Evolutionary conservation across 2,329 filamentous ascomycete species (phyloP).

Genomic region (Pestalotiopsis sp.): DNA sequence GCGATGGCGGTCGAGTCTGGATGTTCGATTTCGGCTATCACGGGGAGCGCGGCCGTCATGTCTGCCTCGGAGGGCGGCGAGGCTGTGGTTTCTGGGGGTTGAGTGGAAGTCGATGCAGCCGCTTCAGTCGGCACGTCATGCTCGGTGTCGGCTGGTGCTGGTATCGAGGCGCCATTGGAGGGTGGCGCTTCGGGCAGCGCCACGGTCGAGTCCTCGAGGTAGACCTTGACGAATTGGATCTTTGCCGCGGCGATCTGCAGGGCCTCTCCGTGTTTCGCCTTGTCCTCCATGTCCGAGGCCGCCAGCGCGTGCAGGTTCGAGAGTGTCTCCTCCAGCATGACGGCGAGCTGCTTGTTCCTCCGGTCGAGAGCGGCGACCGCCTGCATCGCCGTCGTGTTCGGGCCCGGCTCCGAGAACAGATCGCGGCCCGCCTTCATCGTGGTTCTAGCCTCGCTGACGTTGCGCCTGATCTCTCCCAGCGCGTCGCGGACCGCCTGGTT

Average conservation of each 20-base stretch:
- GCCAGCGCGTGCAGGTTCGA: slow-evolving; percentile 64
- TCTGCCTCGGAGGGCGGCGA: slow-evolving; percentile 15
- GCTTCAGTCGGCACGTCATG: slow-evolving; percentile 18
- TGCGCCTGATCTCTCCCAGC: slow-evolving; percentile 77
- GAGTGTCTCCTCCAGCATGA: slow-evolving; percentile 70
- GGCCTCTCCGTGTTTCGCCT: slow-evolving; percentile 50
- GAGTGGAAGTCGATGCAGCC: slow-evolving; percentile 29
- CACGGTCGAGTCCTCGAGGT: slow-evolving; percentile 60
- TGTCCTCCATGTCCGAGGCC: slow-evolving; percentile 49
- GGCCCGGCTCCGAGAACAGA: slow-evolving; percentile 34
- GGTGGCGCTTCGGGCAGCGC: slow-evolving; percentile 44
- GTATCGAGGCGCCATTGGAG: too few species aligned
- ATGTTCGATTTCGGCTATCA: not conserved
- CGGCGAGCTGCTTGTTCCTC: slow-evolving; percentile 68
- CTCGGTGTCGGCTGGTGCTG: slow-evolving; percentile 17
- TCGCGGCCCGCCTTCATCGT: slow-evolving; percentile 40
- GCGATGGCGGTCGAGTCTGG: not conserved
- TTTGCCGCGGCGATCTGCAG: slow-evolving; percentile 65
- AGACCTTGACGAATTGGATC: slow-evolving; percentile 66
- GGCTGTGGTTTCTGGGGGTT: slow-evolving; percentile 20
- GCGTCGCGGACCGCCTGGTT: slow-evolving; percentile 82
- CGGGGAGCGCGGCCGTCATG: slow-evolving; percentile 11
- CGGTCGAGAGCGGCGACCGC: slow-evolving; percentile 58
- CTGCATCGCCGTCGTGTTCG: slow-evolving; percentile 30
- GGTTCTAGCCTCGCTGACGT: slow-evolving; percentile 64